A percentile compares a stretch with the other conserved stretches of the same genome.
Evolutionary conservation across 345 rosid species (phyloP).

Genomic region (Hibiscus trionum): DNA sequence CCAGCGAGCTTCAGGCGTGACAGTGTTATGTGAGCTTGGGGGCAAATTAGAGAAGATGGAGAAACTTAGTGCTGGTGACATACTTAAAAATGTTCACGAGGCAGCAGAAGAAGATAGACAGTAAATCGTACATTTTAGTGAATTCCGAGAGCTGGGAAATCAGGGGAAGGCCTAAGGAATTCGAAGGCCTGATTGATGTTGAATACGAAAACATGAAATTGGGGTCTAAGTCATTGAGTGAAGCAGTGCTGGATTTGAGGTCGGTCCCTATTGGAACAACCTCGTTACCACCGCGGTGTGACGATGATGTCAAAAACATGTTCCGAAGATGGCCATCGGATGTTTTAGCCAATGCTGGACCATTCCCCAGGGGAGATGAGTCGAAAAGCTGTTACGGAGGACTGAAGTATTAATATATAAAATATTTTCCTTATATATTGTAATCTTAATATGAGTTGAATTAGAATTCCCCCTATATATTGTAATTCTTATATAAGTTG

Average conservation of each 20-base stretch:
- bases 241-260: background rate
- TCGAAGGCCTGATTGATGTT: constrained; percentile 18
- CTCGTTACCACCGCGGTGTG: background rate
- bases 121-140: constrained; percentile 36
- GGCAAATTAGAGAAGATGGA: constrained; percentile 69
- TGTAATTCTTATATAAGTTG: too few relatives aligned
- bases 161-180: constrained; percentile 14
- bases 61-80: constrained; percentile 46
- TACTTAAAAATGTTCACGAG: constrained; percentile 52
- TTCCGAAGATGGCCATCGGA: constrained; percentile 40
- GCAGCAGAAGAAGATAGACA: constrained; percentile 73
- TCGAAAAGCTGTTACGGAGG: constrained; percentile 18
- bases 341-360: constrained; percentile 19
- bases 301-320: constrained; percentile 10
- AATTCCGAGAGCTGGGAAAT: constrained; percentile 41
- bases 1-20: constrained; percentile 60
- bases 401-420: background rate
- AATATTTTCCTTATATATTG: too few relatives aligned
- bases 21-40: constrained; percentile 61
- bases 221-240: constrained; percentile 20
- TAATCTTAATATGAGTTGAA: too few relatives aligned
- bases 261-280: constrained; percentile 7
- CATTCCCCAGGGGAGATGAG: constrained; percentile 21
- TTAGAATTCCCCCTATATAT: too few relatives aligned
- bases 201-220: constrained; percentile 5